Evolutionary conservation across 2,329 filamentous ascomycete genomes (phyloP).

Genomic region (Byssochlamys sp.): DNA sequence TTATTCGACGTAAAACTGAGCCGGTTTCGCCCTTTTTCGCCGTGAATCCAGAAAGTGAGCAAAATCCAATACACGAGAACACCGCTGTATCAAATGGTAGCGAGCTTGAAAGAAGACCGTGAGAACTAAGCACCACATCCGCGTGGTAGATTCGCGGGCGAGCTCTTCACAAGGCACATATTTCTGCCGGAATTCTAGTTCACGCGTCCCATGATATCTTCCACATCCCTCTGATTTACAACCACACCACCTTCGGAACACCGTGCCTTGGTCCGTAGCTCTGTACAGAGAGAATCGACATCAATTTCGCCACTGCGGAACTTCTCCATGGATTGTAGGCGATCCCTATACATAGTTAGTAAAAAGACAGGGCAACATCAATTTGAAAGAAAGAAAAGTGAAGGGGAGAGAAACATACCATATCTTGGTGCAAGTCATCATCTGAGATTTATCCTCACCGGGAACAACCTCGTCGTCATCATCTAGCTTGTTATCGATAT

Average conservation of each 20-base stretch:
- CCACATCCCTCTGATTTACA: conserved; percentile 79
- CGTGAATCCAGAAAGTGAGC: conserved; percentile 11
- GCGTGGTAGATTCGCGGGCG: background rate
- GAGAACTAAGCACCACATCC: background rate
- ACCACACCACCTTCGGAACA: conserved; percentile 83
- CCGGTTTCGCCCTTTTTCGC: conserved; percentile 15
- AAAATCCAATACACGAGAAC: conserved; percentile 7
- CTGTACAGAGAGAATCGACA: conserved; percentile 81
- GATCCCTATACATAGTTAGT: conserved; percentile 62
- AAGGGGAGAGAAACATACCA: conserved; percentile 56
- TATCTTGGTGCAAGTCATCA: conserved; percentile 80
- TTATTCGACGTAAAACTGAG: background rate
- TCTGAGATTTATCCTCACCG: conserved; percentile 50
- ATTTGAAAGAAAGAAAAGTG: background rate
- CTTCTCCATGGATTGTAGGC: conserved; percentile 73
- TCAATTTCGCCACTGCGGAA: conserved; percentile 88
- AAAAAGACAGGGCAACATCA: conserved; percentile 3
- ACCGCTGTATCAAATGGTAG: background rate
- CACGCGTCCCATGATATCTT: conserved; percentile 55
- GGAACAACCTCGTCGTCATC: conserved; percentile 60
- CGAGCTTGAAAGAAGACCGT: background rate
- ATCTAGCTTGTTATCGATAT: conserved; percentile 63
- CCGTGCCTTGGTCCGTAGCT: conserved; percentile 89
- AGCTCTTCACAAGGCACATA: background rate
- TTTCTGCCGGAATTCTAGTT: conserved; percentile 11